Conservation (phyloP, 1,139 yeast genomes). For the Debaryomycetaceae sp. region DNA sequence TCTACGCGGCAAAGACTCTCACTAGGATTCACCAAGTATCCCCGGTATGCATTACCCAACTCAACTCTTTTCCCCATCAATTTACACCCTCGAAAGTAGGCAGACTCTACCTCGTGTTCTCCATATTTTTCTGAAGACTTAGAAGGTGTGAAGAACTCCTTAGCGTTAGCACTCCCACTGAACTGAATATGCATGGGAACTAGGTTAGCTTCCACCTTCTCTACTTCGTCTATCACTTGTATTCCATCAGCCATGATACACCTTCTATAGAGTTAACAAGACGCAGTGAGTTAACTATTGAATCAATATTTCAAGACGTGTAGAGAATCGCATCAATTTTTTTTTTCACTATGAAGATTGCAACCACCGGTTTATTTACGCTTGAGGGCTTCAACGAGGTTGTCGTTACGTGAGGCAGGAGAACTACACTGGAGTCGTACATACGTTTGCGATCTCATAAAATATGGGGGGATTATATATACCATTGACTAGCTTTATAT, state of each 20-base stretch:
- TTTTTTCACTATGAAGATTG: background rate
- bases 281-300: background rate
- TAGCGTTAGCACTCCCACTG: constrained; percentile 37
- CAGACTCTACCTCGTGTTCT: constrained; percentile 16
- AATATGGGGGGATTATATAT: too few relatives aligned
- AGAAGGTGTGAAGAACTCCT: constrained; percentile 34
- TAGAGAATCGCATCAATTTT: background rate
- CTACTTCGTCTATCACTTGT: constrained; percentile 6
- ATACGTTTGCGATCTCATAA: too few relatives aligned
- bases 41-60: constrained; percentile 19
- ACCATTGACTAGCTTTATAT: too few relatives aligned
- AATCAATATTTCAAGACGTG: background rate
- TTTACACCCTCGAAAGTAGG: constrained; percentile 41
- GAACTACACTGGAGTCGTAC: too few relatives aligned
- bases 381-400: too few relatives aligned
- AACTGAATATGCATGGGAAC: constrained; percentile 40
- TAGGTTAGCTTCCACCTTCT: constrained; percentile 23
- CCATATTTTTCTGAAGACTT: constrained; percentile 17
- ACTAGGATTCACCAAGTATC: constrained; percentile 28
- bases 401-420: too few relatives aligned
- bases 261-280: background rate
- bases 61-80: constrained; percentile 27
- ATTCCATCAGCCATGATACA: constrained; percentile 11
- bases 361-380: background rate
- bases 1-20: constrained; percentile 23